phyloP scores from a whole-genome alignment of 2,329 filamentous ascomycete genomes.

The Penicillium aurantiogriseum region DNA sequence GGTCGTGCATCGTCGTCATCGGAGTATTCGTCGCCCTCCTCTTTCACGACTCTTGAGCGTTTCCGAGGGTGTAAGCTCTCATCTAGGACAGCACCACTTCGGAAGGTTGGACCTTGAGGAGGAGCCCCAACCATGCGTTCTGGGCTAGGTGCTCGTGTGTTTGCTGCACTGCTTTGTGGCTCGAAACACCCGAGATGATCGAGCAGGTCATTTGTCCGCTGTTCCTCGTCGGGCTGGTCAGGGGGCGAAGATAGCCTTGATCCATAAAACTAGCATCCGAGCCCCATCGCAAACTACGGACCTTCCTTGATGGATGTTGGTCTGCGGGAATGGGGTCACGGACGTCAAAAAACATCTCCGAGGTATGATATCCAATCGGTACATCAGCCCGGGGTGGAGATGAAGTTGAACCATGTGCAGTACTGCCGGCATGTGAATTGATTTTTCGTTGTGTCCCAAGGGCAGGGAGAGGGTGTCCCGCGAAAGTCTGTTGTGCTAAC shows the following conservation, averaged over 20 bases:
- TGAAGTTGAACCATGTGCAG: slow-evolving; percentile 11
- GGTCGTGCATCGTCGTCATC: slow-evolving; percentile 34
- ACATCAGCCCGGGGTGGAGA: slow-evolving; percentile 23
- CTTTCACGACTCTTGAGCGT: slow-evolving; percentile 36
- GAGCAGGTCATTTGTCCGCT: slow-evolving; percentile 56
- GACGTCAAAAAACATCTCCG: slow-evolving; percentile 40
- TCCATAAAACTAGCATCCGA: slow-evolving; percentile 65
- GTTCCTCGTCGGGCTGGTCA: slow-evolving; percentile 58
- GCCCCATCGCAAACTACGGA: slow-evolving; percentile 59
- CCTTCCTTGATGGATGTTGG: slow-evolving; percentile 42
- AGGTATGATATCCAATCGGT: slow-evolving; percentile 37
- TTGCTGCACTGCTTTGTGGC: slow-evolving; percentile 57
- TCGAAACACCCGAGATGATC: slow-evolving; percentile 59
- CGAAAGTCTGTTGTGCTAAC: slow-evolving; percentile 32
- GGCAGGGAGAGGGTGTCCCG: slow-evolving; percentile 22
- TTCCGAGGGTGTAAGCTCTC: slow-evolving; percentile 33
- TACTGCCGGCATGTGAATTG: slow-evolving; percentile 20
- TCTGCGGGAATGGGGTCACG: slow-evolving; percentile 35
- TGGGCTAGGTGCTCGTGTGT: slow-evolving; percentile 61
- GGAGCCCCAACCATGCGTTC: slow-evolving; percentile 25
- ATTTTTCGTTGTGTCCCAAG: slow-evolving; percentile 20
- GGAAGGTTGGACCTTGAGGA: slow-evolving; percentile 9
- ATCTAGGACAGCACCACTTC: slow-evolving; percentile 16
- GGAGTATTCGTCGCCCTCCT: slow-evolving; percentile 37
- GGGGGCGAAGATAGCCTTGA: slow-evolving; percentile 60